Evolutionary conservation across 768 basidiomycete genomes (phyloP), one percentile per base, ranked within the genome.

Genomic region (Auriscalpium microsporum): DNA sequence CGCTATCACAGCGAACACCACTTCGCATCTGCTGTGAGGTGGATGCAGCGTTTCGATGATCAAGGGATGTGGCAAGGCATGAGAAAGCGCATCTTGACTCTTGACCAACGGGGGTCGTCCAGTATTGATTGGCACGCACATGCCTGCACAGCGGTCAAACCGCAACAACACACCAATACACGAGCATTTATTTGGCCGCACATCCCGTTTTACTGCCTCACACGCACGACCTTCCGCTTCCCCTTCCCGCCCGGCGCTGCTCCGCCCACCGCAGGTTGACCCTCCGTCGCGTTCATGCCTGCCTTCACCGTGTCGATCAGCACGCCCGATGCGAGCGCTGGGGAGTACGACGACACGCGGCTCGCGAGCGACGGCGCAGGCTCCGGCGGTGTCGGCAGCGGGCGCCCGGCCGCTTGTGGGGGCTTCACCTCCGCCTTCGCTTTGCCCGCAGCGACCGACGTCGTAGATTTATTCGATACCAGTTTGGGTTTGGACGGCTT

Each of bases 321-420:
- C 8, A 60, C 58, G 10, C 61, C 61, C 2, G 61, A 53, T 23
- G 58, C 53, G 21, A 62, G 34, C 10, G 56, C 61, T 8, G 61
- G 61, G 1, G 61, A 62, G 21, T 60, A 57, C 3, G 61, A 9
- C 14, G 61, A 62, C 9, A 62, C 51, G 45, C 94, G 80, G 60
- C 75, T 83, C 14, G 85, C 78, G 21, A 94, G 72, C 16, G 83
- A 75, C 1, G 89, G 91, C 46, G 80, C 75, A 16, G 90, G 90
- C 57, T 82, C 78, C 54, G 93, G 92, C 9, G 93, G 88, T 1
- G 78, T 72, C 10, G 92, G 89, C 11, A 87, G 71, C 56, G 77
- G 61, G 36, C 63, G 62, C n/a, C 66, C 61, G 14, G 52, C 61
- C 16, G 54, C 56, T 47, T 62, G 58, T 53, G 64, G 40, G 21